Base-by-base conservation (phyloP, 1,284 basidiomycete genomes). In the Meripilus lineatus region DNA sequence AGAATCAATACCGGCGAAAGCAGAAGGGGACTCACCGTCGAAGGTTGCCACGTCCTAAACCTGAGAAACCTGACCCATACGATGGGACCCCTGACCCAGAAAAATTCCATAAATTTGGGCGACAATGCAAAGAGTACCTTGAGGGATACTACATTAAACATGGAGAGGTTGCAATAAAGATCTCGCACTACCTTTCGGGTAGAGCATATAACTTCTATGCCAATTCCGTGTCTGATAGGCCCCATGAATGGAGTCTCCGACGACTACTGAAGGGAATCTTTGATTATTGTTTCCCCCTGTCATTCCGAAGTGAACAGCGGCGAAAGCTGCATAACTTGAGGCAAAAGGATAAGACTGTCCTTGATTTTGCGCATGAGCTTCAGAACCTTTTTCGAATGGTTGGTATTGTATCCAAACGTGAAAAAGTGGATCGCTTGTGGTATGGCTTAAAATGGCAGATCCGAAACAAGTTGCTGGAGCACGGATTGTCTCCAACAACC, bases 201-300 rank as follows among this genome's bases (percentile, higher is more conserved):
- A 58, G 58, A n/a, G 70, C 68, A 0, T 64, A 67, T 44, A 53
- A 64, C 14, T 74, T 67, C 45, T 76, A 67, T 40, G 54, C 64
- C 0, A 57, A 50, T 3, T 54, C 64, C 15, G 67, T 70, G 0
- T n/a, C 10, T 15, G 50, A 64, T 0, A 32, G 47, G 0, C 35
- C 35, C 5, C 17, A 22, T 6, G 35, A 52, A 13, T 62, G 60
- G 60, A 42, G 15, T 0, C 39, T 57, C 0, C n/a, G 51, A 1
- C 15, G 39, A 6, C 64, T 72, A 45, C 69, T 71, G 39, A 30
- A 47, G 1, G 68, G 51, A 5, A 42, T 74, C 2, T 74, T 69
- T 46, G 59, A 71, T 44, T 66, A 69, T 44, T 72, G 70, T 39
- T 75, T 75, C 58, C 69, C 67, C 0, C 43, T 62, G 0, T 57